These are phyloP conservation scores for Aureobasidium subglaciale DNA, from an alignment of 2,329 filamentous ascomycete genomes.

Conservation along the genomic window DNA sequence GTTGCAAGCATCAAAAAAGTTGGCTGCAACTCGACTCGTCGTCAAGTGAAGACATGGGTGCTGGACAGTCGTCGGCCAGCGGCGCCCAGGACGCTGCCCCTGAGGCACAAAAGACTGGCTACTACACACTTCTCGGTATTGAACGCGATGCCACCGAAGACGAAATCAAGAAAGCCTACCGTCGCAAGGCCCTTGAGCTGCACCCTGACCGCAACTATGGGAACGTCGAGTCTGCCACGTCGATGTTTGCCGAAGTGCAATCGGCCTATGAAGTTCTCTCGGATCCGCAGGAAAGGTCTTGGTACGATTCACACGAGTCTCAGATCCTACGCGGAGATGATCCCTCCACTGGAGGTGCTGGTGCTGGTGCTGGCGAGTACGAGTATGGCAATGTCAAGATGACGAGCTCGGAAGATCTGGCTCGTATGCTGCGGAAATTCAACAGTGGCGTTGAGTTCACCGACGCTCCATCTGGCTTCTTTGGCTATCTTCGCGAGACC, in stretches of 20 bases:
- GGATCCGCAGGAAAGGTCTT: constrained; percentile 88
- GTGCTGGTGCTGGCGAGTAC: constrained; percentile 42
- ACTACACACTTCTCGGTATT: constrained; percentile 77
- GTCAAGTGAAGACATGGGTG: constrained; percentile 33
- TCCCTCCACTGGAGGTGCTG: constrained; percentile 31
- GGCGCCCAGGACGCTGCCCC: constrained; percentile 22
- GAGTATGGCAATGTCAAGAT: constrained; percentile 64
- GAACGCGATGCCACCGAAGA: constrained; percentile 68
- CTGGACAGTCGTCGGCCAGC: constrained; percentile 35
- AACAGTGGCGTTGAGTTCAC: constrained; percentile 70
- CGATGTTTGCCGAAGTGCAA: constrained; percentile 83
- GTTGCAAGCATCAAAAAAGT: not conserved
- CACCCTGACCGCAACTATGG: constrained; percentile 92
- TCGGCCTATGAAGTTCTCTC: constrained; percentile 93
- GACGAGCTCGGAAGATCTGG: constrained; percentile 74
- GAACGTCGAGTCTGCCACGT: constrained; percentile 75
- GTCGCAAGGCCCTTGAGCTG: constrained; percentile 80
- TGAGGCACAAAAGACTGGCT: constrained; percentile 58
- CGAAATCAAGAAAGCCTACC: constrained; percentile 94
- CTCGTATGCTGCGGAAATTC: constrained; percentile 72
- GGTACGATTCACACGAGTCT: constrained; percentile 93
- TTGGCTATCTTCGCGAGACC: constrained; percentile 64
- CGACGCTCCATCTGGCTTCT: constrained; percentile 77
- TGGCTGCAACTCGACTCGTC: not conserved
- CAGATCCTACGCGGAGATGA: constrained; percentile 68